These are phyloP conservation scores for Fusarium albosuccineum DNA, from an alignment of 2,329 filamentous ascomycete species.

Conservation along the genomic window DNA sequence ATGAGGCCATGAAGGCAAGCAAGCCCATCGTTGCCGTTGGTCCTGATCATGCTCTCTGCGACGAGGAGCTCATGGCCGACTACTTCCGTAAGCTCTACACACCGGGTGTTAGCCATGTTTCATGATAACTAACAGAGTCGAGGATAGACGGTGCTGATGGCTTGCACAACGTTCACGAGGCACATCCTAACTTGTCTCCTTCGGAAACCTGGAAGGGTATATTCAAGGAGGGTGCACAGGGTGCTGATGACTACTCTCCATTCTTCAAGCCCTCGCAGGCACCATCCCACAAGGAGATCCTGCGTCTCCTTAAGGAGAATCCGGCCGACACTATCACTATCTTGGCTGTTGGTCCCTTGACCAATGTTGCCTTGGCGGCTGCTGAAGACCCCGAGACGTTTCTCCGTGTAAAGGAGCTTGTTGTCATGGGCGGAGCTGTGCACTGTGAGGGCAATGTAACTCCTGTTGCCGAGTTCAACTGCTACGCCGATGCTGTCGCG, in stretches of 20 bases:
- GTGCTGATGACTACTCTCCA: constrained; percentile 62
- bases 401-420: constrained; percentile 87
- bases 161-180: constrained; percentile 79
- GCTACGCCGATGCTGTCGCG: constrained; percentile 86
- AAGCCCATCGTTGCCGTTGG: constrained; percentile 91
- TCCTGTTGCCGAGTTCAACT: constrained; percentile 94
- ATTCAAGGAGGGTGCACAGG: constrained; percentile 61
- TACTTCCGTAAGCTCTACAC: constrained; percentile 81
- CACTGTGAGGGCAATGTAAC: constrained; percentile 84
- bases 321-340: constrained; percentile 89
- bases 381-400: constrained; percentile 91
- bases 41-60: constrained; percentile 85
- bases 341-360: constrained; percentile 89
- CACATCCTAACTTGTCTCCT: constrained; percentile 81
- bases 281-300: constrained; percentile 86
- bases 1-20: constrained; percentile 76
- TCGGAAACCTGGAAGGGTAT: constrained; percentile 80
- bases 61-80: constrained; percentile 83
- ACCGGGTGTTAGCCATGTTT: background rate
- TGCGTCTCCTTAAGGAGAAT: constrained; percentile 86
- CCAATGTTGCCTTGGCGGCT: constrained; percentile 92
- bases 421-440: constrained; percentile 95
- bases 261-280: constrained; percentile 82
- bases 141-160: constrained; percentile 78
- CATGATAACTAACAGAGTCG: constrained; percentile 16